These are phyloP conservation scores for Tetragonia tetragonoides DNA, from an alignment of 148 eudicot species.

Conservation along the genomic window DNA sequence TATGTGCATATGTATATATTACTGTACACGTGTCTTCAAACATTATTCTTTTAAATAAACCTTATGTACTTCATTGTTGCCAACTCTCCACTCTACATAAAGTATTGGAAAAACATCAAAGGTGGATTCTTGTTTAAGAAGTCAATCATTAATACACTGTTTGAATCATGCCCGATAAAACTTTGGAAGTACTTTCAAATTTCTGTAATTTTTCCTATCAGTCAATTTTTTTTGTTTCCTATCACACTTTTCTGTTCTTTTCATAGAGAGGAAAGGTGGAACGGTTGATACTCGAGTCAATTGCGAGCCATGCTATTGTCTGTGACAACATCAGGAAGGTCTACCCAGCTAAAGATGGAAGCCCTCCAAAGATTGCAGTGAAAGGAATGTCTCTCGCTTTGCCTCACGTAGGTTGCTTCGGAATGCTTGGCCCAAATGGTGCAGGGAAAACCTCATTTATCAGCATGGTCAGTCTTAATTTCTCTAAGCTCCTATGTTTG, in stretches of 20 bases:
- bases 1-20: too few species aligned
- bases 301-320: conserved; percentile 43
- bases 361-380: conserved; percentile 70
- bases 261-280: conserved; percentile 61
- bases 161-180: not conserved
- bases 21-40: too few species aligned
- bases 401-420: conserved; percentile 77
- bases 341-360: conserved; percentile 74
- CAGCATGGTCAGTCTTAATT: conserved; percentile 57
- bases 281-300: conserved; percentile 46
- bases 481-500: not conserved
- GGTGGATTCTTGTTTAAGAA: not conserved
- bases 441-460: conserved; percentile 85
- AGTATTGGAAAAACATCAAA: not conserved
- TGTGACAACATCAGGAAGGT: conserved; percentile 62
- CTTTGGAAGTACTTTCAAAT: not conserved
- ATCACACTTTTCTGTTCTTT: not conserved
- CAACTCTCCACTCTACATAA: not conserved
- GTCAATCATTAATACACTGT: not conserved
- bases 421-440: conserved; percentile 89
- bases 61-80: not conserved
- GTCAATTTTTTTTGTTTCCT: not conserved
- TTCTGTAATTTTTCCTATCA: too few species aligned
- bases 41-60: too few species aligned
- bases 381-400: conserved; percentile 74